Percentiles rank a stretch among this genome's conserved stretches.
These are phyloP conservation scores for Scenedesmus sp. DNA, from an alignment of 163 green algal genomes.

Conservation along the genomic window DNA sequence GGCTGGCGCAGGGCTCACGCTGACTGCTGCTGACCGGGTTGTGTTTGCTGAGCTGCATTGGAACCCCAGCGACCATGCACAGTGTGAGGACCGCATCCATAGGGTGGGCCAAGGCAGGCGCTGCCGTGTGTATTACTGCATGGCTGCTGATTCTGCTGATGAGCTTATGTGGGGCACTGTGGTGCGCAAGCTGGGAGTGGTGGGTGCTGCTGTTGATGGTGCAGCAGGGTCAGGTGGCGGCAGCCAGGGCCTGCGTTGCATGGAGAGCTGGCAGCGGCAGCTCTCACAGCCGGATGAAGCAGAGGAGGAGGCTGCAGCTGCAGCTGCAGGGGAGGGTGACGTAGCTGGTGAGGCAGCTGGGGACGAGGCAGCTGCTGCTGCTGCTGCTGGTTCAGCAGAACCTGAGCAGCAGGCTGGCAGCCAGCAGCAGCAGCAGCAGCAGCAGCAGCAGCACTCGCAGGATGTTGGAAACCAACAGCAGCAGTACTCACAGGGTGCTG, in stretches of 20 bases:
- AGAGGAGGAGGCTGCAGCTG: neutral
- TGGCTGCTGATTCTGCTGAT: conserved; percentile 11
- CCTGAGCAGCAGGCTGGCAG: conserved; percentile 11
- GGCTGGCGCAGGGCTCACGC: conserved; percentile 76
- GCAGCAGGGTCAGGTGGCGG: neutral
- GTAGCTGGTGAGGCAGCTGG: neutral
- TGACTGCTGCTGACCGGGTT: conserved; percentile 69
- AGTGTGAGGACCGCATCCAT: conserved; percentile 86
- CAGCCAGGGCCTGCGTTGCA: neutral
- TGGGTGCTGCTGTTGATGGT: conserved; percentile 33
- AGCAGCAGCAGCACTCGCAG: neutral
- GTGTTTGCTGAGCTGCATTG: conserved; percentile 72
- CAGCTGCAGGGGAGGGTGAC: neutral
- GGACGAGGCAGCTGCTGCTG: neutral
- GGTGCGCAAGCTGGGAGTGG: conserved; percentile 25
- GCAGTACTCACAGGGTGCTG: neutral
- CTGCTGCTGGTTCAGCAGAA: neutral
- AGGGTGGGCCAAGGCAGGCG: conserved; percentile 66
- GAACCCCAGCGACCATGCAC: conserved; percentile 70
- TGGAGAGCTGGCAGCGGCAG: conserved; percentile 23
- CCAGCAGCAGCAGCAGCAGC: neutral
- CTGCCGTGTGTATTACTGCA: conserved; percentile 44
- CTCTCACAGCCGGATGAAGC: neutral
- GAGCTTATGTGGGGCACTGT: conserved; percentile 37
- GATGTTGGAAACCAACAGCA: neutral